A percentile compares a stretch with the other conserved stretches of the same genome.
phyloP scores from a whole-genome alignment of 2,329 filamentous ascomycete species.

The Calycina marina region DNA sequence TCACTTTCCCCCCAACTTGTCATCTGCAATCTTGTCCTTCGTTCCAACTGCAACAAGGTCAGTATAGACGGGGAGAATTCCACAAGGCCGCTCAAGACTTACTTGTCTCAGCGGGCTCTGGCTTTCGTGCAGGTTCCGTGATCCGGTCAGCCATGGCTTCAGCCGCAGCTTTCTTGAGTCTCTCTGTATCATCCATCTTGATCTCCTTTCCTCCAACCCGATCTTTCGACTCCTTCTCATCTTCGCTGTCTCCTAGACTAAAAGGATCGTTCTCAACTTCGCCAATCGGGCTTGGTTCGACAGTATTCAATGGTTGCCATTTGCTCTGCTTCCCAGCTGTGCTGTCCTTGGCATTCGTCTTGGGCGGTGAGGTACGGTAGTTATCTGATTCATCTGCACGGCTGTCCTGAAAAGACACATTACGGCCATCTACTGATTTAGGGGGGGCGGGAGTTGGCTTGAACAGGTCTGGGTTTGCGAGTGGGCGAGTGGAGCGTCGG shows the following conservation, averaged over 20 bases:
- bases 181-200: constrained; percentile 38
- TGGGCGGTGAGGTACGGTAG: constrained; percentile 54
- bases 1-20: constrained; percentile 12
- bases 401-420: constrained; percentile 41
- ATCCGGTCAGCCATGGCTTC: constrained; percentile 30
- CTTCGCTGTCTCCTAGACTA: constrained; percentile 88
- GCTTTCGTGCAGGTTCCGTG: constrained; percentile 17
- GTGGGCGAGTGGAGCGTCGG: constrained; percentile 44
- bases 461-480: constrained; percentile 69
- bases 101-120: constrained; percentile 17
- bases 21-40: constrained; percentile 20
- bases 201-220: constrained; percentile 33
- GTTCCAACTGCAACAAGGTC: constrained; percentile 8
- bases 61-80: background rate
- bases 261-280: constrained; percentile 92
- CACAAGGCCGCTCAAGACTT: no score
- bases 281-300: constrained; percentile 71
- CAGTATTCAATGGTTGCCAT: constrained; percentile 84
- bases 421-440: constrained; percentile 30
- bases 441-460: constrained; percentile 40
- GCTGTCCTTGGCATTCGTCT: constrained; percentile 36
- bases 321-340: constrained; percentile 66
- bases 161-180: constrained; percentile 47
- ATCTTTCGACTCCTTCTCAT: constrained; percentile 67
- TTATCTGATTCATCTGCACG: constrained; percentile 63